Evolutionary conservation across 1,284 basidiomycete genomes (phyloP).

Genomic region (Microbotryum scabiosae): DNA sequence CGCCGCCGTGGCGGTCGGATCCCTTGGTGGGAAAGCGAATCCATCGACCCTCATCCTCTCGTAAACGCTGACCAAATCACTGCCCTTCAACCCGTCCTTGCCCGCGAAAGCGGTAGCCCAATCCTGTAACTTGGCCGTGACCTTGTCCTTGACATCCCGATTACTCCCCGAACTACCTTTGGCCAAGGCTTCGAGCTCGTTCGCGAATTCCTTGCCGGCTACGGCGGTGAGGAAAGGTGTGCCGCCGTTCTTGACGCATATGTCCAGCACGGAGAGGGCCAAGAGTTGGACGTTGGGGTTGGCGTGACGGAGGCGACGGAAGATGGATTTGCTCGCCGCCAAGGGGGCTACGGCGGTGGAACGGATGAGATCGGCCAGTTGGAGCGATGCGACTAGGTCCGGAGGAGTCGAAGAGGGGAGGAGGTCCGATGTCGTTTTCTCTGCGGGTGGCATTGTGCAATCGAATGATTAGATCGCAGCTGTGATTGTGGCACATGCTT

Average conservation of each 20-base stretch:
- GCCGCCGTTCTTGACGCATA: conserved; percentile 96
- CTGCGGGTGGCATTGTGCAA: conserved; percentile 41
- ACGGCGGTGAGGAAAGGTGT: conserved; percentile 80
- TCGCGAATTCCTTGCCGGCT: conserved; percentile 49
- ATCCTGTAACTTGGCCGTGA: conserved; percentile 73
- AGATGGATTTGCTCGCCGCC: conserved; percentile 80
- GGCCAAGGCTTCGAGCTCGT: conserved; percentile 83
- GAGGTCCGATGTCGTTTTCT: conserved; percentile 84
- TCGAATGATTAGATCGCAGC: not conserved
- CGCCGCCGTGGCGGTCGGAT: conserved; percentile 59
- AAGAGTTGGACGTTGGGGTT: conserved; percentile 62
- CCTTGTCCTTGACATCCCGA: conserved; percentile 74
- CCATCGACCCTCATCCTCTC: conserved; percentile 67
- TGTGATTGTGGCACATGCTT: too few species aligned
- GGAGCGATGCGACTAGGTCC: conserved; percentile 57
- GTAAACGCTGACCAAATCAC: conserved; percentile 59
- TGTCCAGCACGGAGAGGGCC: conserved; percentile 56
- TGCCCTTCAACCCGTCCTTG: conserved; percentile 62
- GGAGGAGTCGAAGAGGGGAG: conserved; percentile 51
- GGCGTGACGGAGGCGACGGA: conserved; percentile 78
- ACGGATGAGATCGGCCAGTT: conserved; percentile 93
- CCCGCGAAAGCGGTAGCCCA: conserved; percentile 88
- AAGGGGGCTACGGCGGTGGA: conserved; percentile 79
- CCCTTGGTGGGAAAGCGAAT: conserved; percentile 72
- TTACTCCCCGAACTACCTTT: conserved; percentile 45